These are phyloP conservation scores for Nicotiana rustica DNA, from an alignment of 305 asterid genomes.

Conservation along the genomic window DNA sequence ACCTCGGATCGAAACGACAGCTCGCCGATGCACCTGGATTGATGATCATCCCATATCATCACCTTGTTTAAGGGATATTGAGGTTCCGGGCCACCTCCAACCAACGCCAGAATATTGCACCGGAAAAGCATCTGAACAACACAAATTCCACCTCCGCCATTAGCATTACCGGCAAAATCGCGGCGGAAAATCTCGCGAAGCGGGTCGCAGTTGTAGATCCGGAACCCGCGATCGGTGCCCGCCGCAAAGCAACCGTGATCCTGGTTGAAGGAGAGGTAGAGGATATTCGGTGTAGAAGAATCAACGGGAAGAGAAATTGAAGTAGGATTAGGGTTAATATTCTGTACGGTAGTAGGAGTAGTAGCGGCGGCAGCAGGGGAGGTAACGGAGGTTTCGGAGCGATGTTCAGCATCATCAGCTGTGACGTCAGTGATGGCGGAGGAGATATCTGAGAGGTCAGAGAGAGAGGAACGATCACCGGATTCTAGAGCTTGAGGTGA, in stretches of 20 bases:
- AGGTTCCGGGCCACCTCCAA: conserved; percentile 61
- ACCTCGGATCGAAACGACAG: conserved; percentile 66
- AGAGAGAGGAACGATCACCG: conserved; percentile 31
- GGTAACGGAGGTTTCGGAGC: conserved; percentile 5
- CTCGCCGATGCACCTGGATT: conserved; percentile 59
- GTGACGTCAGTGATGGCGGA: conserved; percentile 30
- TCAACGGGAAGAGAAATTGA: conserved; percentile 33
- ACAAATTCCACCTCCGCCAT: conserved; percentile 47
- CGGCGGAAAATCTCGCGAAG: conserved; percentile 57
- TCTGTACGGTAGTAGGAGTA: conserved; percentile 16
- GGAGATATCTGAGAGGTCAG: conserved; percentile 35
- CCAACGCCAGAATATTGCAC: conserved; percentile 57
- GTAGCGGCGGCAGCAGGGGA: conserved; percentile 16
- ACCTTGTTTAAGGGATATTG: conserved; percentile 60
- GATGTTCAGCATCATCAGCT: not conserved
- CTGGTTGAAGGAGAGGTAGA: conserved; percentile 64
- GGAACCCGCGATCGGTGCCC: conserved; percentile 58
- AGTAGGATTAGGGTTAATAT: conserved; percentile 30
- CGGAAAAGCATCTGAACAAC: conserved; percentile 61
- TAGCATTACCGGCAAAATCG: conserved; percentile 42
- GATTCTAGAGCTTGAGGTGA: conserved; percentile 17
- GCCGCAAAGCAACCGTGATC: conserved; percentile 59
- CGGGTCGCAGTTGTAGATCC: conserved; percentile 62
- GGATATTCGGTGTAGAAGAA: conserved; percentile 44
- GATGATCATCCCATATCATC: conserved; percentile 69